Evolutionary conservation across 2,329 filamentous ascomycete genomes (phyloP), one percentile per base, ranked within the genome.

Genomic region (Didymella sp.): DNA sequence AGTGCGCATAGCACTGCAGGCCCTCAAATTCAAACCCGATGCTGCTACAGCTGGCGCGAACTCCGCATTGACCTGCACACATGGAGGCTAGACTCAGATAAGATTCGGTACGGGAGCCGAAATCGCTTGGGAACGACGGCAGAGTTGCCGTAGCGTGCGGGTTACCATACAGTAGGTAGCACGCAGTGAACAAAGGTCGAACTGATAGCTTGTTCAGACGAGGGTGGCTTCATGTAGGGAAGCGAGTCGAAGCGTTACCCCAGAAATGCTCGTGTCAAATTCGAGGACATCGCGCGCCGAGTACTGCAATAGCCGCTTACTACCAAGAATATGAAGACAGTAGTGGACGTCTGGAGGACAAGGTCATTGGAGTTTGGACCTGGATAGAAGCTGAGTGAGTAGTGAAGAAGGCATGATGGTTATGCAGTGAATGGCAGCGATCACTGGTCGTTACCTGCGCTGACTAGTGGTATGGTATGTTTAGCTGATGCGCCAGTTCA

Each of bases 81-180:
- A n/a, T n/a, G n/a, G n/a, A n/a, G n/a, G n/a, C n/a, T n/a, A n/a
- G n/a, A n/a, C n/a, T n/a, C n/a, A n/a, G n/a, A n/a, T n/a, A n/a
- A n/a, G n/a, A n/a, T 79, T 80, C 52, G 77, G 77, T 52, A 73
- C 73, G 44, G 46, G n/a, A 22, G 15, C 25, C 90, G 43, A 87
- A 11, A 87, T 89, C 66, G 37, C 27, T 47, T 47, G 33, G 9
- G 12, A n/a, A 35, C 42, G 28, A 47, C 53, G 42, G 47, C 9
- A 8, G 8, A 11, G 53, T 6, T 47, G 21, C 53, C 53, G 53
- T 56, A 51, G 53, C 42, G 53, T 56, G 35, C 33, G 33, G 33
- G 19, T 27, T 41, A 40, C 22, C 30, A 30, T 13, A 25, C 28
- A 37, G 53, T 28, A n/a, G n/a, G 28, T 41, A 40, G 27, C 30